Percentiles rank a stretch among this genome's conserved stretches.
phyloP scores from a whole-genome alignment of 768 basidiomycete species.

The Nevesoporus exiguus region DNA sequence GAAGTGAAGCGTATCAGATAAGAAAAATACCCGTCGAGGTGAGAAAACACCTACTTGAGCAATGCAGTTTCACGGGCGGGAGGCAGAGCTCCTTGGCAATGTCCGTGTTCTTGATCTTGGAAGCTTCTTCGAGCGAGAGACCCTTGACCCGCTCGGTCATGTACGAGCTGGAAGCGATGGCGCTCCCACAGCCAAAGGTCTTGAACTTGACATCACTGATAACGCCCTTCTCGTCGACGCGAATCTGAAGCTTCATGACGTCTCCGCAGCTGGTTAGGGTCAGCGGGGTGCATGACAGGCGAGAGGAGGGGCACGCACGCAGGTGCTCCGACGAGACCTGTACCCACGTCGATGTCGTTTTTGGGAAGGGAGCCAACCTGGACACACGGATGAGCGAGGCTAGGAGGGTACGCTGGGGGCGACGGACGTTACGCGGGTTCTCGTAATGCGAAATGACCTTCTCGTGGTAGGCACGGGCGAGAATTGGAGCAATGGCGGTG shows the following conservation, averaged over 20 bases:
- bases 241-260: slow-evolving; percentile 99
- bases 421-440: slow-evolving; percentile 89
- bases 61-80: slow-evolving; percentile 95
- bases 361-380: slow-evolving; percentile 97
- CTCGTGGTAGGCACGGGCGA: slow-evolving; percentile 82
- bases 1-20: slow-evolving; percentile 23
- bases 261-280: slow-evolving; percentile 73
- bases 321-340: slow-evolving; percentile 96
- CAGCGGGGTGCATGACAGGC: slow-evolving; percentile 12
- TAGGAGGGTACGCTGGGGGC: slow-evolving; percentile 30
- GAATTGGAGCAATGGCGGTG: slow-evolving; percentile 44
- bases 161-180: slow-evolving; percentile 96
- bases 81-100: slow-evolving; percentile 96
- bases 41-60: slow-evolving; percentile 67
- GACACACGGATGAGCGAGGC: slow-evolving; percentile 50
- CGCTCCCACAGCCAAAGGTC: slow-evolving; percentile 98
- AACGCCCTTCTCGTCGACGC: slow-evolving; percentile 90
- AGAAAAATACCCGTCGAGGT: slow-evolving; percentile 7
- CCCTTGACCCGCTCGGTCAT: slow-evolving; percentile 99
- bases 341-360: slow-evolving; percentile 87
- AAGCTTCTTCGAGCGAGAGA: slow-evolving; percentile 88
- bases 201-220: slow-evolving; percentile 99
- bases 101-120: slow-evolving; percentile 97
- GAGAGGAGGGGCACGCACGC: slow-evolving; percentile 55
- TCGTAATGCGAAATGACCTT: slow-evolving; percentile 99